A percentile compares a stretch with the other conserved stretches of the same genome.
Evolutionary conservation across 495 filamentous ascomycete genomes (phyloP).

Genomic region (Hypoxylon subgilvum): DNA sequence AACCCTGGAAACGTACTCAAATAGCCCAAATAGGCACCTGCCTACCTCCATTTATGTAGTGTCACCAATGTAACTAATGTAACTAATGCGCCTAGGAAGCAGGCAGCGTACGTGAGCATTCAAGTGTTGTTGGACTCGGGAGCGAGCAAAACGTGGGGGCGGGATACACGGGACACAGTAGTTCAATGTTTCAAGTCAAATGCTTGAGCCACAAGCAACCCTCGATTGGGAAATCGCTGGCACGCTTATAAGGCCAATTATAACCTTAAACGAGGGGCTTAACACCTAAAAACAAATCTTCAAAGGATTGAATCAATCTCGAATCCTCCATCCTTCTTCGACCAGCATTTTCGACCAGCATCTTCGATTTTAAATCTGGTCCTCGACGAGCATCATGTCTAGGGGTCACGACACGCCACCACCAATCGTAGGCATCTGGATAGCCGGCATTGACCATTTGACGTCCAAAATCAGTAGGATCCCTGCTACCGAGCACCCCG

Average conservation of each 20-base stretch:
- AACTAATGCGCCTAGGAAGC: too few species aligned
- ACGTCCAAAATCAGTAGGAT: slow-evolving; percentile 19
- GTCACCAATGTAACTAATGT: too few species aligned
- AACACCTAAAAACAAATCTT: slow-evolving; percentile 17
- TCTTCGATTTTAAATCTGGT: too few species aligned
- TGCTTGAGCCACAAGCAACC: slow-evolving; percentile 22
- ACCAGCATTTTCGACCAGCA: slow-evolving; percentile 6
- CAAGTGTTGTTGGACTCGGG: too few species aligned
- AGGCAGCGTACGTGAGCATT: too few species aligned
- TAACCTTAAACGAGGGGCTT: slow-evolving; percentile 28
- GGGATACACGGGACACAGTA: too few species aligned
- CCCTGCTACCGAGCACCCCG: slow-evolving; percentile 26
- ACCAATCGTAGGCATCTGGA: background rate
- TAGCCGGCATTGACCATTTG: background rate
- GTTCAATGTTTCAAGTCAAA: slow-evolving; percentile 25
- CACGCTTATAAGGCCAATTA: slow-evolving; percentile 34
- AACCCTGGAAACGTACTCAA: too few species aligned
- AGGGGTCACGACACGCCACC: slow-evolving; percentile 7
- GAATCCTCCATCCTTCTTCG: slow-evolving; percentile 25
- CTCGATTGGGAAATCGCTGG: slow-evolving; percentile 12
- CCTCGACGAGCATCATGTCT: too few species aligned
- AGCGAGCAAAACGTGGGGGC: too few species aligned
- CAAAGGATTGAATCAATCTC: slow-evolving; percentile 29
- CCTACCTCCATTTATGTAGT: too few species aligned
- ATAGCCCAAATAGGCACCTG: too few species aligned